A percentile compares a stretch with the other conserved stretches of the same genome.
phyloP scores from a whole-genome alignment of 352 stramenopile genomes.

The Phytophthora quininea region DNA sequence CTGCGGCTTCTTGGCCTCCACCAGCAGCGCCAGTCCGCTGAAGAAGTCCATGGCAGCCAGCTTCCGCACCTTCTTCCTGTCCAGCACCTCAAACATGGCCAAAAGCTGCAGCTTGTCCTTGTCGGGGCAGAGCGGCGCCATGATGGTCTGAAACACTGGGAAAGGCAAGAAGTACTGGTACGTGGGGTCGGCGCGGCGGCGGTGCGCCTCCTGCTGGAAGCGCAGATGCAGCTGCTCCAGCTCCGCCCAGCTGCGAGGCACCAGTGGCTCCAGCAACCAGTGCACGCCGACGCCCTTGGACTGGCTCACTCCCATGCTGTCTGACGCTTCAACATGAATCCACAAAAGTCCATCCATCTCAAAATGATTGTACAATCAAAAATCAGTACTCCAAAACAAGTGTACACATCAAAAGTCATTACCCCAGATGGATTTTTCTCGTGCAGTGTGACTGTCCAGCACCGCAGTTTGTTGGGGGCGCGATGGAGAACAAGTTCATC shows the following conservation, averaged over 20 bases:
- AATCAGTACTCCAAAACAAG: not conserved
- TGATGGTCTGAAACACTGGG: slow-evolving; percentile 50
- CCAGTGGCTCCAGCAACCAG: slow-evolving; percentile 41
- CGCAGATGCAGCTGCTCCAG: slow-evolving; percentile 62
- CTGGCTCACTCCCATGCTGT: slow-evolving; percentile 57
- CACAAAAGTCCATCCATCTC: too few relatives aligned
- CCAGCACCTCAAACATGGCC: slow-evolving; percentile 48
- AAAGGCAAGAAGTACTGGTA: slow-evolving; percentile 65
- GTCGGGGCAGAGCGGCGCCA: slow-evolving; percentile 35
- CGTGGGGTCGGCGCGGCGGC: slow-evolving; percentile 35
- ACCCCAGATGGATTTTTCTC: slow-evolving; percentile 23
- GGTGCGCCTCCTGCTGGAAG: slow-evolving; percentile 64
- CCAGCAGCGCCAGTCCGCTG: slow-evolving; percentile 57
- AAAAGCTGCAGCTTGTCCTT: slow-evolving; percentile 52
- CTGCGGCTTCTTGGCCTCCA: slow-evolving; percentile 64
- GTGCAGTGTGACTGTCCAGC: not conserved
- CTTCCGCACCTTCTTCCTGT: slow-evolving; percentile 29
- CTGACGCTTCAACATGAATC: slow-evolving; percentile 16
- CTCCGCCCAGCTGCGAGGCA: slow-evolving; percentile 58
- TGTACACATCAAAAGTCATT: not conserved
- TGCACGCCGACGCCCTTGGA: slow-evolving; percentile 49
- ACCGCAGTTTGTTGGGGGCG: slow-evolving; percentile 1
- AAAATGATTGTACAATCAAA: too few relatives aligned
- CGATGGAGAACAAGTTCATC: slow-evolving; percentile 92
- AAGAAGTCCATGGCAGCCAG: slow-evolving; percentile 67